Evolutionary conservation across 1,139 yeast genomes (phyloP), one percentile per base, ranked within the genome.

Genomic region (Yueomyces sp.): DNA sequence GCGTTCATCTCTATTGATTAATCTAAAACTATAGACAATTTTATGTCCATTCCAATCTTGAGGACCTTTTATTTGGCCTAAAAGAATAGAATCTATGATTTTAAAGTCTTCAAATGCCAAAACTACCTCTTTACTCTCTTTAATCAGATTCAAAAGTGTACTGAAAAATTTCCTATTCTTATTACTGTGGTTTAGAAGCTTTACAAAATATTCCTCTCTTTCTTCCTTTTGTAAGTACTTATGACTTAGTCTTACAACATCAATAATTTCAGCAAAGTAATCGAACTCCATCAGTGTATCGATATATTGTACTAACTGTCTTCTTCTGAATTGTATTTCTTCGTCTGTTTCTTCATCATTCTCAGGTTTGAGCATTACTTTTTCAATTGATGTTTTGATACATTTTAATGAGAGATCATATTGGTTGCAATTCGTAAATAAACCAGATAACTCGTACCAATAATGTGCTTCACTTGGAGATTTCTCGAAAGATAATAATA

Each of bases 41-140:
- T 58, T 54, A 36, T 43, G 51, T 30, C 48, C 45, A 5, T 37
- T 35, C 63, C 63, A 60, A 29, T 48, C 43, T 4, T 44, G 39
- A 8, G 40, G 42, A 33, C 19, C n/a, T 4, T 33, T 19, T 6
- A 33, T 33, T 11, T n/a, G n/a, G 4, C 5, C 5, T 11, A 33
- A 11, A 8, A 60, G 38, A 69, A 69, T 36, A 72, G 69, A 45
- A 66, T 70, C 57, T 72, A 65, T 40, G 70, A 64, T 57, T 72
- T 75, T 53, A 72, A 56, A 38, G 74, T 75, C 63, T 36, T 49
- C 50, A 4, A 46, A 36, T 3, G 52, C 45, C 30, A 60, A 44
- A 37, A 45, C 52, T 19, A 49, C 27, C 2, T 49, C 39, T n/a
- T 37, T 39, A n/a, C 37, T 38, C 11, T 39, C 31, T n/a, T 47